Evolutionary conservation across 176 grass and related monocot species (phyloP).

Genomic region (Carex kokanica): DNA sequence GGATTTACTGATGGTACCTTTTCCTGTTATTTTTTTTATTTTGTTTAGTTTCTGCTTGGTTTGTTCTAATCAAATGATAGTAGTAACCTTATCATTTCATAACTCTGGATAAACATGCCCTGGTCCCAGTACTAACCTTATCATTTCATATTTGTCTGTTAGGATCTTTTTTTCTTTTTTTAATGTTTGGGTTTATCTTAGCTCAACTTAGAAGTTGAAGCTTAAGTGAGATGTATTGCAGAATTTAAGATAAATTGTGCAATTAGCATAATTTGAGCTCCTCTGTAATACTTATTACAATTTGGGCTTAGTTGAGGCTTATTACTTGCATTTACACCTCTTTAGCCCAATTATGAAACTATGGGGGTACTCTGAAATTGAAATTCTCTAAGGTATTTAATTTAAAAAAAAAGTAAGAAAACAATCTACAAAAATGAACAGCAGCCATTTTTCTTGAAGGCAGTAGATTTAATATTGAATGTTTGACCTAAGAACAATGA

Average conservation of each 20-base stretch:
- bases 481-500: neutral
- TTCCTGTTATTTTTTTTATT: neutral
- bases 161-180: neutral
- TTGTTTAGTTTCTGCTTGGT: neutral
- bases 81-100: neutral
- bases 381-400: neutral
- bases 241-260: neutral
- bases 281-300: neutral
- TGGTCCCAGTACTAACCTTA: neutral
- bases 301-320: neutral
- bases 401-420: neutral
- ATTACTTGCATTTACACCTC: neutral
- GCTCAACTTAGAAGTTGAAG: neutral
- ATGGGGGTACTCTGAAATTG: neutral
- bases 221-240: neutral
- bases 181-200: neutral
- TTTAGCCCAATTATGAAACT: neutral
- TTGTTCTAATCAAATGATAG: neutral
- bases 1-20: conserved; percentile 69
- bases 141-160: neutral
- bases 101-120: neutral
- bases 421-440: neutral
- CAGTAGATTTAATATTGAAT: neutral
- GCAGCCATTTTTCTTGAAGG: neutral
- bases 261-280: neutral